phyloP scores from a whole-genome alignment of 2,329 filamentous ascomycete species.

The Dryadomyces quercivorus region DNA sequence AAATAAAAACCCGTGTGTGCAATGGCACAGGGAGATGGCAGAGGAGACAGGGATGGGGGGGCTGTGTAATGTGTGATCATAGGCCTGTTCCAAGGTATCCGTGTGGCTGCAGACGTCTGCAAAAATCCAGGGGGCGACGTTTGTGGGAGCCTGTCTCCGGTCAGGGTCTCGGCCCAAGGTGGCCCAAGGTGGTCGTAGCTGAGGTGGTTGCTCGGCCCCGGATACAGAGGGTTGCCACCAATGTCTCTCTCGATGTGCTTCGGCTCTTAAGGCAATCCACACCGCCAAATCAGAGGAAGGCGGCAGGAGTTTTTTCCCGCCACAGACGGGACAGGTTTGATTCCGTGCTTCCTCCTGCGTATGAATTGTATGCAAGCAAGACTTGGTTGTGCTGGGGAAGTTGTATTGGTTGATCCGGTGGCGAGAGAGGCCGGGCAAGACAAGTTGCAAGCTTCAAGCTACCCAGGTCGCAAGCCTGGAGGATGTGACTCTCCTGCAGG shows the following conservation, averaged over 20 bases:
- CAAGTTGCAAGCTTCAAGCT: background rate
- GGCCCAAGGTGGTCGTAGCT: background rate
- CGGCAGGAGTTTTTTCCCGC: no score
- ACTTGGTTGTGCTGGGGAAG: background rate
- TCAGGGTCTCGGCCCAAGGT: background rate
- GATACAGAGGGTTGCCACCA: background rate
- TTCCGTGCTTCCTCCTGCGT: no score
- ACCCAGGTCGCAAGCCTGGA: background rate
- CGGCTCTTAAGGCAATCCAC: no score
- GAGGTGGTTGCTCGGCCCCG: background rate
- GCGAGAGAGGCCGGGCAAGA: background rate
- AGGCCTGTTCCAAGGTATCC: no score
- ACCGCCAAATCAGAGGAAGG: no score
- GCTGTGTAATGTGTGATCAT: no score
- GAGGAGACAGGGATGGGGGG: no score
- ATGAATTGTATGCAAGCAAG: no score
- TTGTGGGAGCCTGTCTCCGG: background rate
- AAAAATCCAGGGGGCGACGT: background rate
- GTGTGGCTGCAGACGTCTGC: background rate
- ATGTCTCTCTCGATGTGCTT: no score
- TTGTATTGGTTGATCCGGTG: background rate
- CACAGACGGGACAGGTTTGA: no score
- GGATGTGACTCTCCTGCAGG: background rate
- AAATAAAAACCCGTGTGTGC: no score
- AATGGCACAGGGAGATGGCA: no score